phyloP scores from a whole-genome alignment of 805 yeast genomes.

The Metschnikowia borealis region DNA sequence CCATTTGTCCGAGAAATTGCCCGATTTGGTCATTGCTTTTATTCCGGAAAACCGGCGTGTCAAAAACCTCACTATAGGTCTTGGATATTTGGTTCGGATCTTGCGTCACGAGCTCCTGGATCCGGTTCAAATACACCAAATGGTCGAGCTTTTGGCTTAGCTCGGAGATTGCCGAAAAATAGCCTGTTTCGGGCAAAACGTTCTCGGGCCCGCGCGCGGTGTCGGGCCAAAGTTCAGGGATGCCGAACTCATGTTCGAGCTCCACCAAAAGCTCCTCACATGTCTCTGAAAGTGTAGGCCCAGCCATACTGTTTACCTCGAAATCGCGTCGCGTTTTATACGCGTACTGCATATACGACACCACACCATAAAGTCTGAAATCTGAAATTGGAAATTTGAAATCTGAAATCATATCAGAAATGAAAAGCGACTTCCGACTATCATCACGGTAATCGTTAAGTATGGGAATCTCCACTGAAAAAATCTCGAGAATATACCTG shows the following conservation, averaged over 20 bases:
- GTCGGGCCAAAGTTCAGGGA: slow-evolving; percentile 23
- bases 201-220: slow-evolving; percentile 5
- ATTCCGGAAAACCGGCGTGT: slow-evolving; percentile 5
- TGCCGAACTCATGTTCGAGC: slow-evolving; percentile 32
- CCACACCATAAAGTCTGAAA: too few species aligned
- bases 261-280: slow-evolving; percentile 24
- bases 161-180: slow-evolving; percentile 18
- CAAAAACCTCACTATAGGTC: slow-evolving; percentile 15
- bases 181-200: neutral
- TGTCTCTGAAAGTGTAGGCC: slow-evolving; percentile 9
- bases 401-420: too few species aligned
- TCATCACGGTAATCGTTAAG: too few species aligned
- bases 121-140: slow-evolving; percentile 27
- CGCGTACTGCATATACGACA: too few species aligned
- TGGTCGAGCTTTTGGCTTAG: slow-evolving; percentile 24
- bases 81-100: slow-evolving; percentile 15
- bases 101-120: slow-evolving; percentile 18
- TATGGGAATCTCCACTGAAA: too few species aligned
- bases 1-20: slow-evolving; percentile 16
- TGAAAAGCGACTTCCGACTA: too few species aligned
- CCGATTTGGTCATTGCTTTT: slow-evolving; percentile 14
- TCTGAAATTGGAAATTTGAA: too few species aligned
- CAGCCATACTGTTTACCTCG: neutral
- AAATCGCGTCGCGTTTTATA: too few species aligned
- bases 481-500: too few species aligned